Evolutionary conservation across 148 eudicot genomes (phyloP), one percentile per base, ranked within the genome.

Genomic region (Chenopodium suecicum): DNA sequence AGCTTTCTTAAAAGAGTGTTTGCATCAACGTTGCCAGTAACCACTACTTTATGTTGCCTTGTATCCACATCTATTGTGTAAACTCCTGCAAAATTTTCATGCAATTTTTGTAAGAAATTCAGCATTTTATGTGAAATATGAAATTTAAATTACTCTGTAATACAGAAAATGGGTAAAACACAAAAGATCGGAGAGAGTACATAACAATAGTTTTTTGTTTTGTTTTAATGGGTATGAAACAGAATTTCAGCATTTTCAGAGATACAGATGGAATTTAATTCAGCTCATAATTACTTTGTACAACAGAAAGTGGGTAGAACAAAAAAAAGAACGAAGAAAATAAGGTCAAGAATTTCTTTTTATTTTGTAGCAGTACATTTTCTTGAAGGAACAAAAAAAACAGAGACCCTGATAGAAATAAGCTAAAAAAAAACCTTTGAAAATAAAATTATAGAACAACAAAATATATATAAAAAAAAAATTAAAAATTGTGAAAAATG

Each of bases 21-120:
- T 0, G 89, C 81, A n/a, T 94, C 98, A 0, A 90, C 88, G 82
- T 88, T 90, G 3, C 96, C 96, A 4, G 84, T 87, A 8, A 94
- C 92, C 1, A 81, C 81, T 22, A 90, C 97, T 82, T 89, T 94
- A 25, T 91, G 93, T 46, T 79, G 92, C 84, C 86, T 90, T 4
- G 83, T 48, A 41, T 94, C 97, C 46, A 94, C 86, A 48, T 88
- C 89, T 52, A 80, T 86, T 5, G 78, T 82, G 46, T 91, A 86
- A 27, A 94, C 98, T 16, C 98, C 98, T 94, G 81, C 37, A 46
- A 22, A 41, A 7, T 2, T 25, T n/a, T 6, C 58, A 58, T 14
- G 17, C 14, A 52, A 58, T 58, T 13, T 58, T 14, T 13, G 22
- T 22, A 14, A 25, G 4, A 19, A 54, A 32, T 60, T 34, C 68